Evolutionary conservation across 2,329 filamentous ascomycete genomes (phyloP).

Genomic region (Scytalidium sp.): DNA sequence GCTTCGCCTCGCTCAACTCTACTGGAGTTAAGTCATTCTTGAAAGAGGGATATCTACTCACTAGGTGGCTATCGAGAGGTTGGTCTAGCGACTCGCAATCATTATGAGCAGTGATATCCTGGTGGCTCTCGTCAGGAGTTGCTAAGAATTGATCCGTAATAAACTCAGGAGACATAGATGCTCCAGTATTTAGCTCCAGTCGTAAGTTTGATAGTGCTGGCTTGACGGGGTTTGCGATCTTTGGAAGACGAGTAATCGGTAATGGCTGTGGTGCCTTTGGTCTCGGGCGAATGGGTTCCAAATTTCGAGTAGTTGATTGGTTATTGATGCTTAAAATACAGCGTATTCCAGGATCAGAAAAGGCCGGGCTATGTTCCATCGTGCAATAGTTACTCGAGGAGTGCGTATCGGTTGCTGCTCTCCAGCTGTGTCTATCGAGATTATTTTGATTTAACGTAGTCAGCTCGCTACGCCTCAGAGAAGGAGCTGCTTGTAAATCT

Average conservation of each 20-base stretch:
- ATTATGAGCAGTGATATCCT: too few relatives aligned
- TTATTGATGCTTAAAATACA: neutral
- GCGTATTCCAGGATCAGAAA: neutral
- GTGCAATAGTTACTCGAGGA: neutral
- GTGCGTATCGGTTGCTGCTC: neutral
- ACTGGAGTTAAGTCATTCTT: too few relatives aligned
- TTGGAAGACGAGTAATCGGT: neutral
- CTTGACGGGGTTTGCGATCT: neutral
- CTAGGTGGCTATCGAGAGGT: too few relatives aligned
- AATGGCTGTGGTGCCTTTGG: neutral
- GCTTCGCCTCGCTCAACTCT: too few relatives aligned
- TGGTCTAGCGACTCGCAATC: neutral
- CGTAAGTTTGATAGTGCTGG: neutral
- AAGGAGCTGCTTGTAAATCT: too few relatives aligned
- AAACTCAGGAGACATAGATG: too few relatives aligned
- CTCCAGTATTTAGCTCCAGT: too few relatives aligned
- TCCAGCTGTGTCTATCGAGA: neutral
- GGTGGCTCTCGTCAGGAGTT: too few relatives aligned
- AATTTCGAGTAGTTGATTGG: neutral
- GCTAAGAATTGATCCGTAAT: too few relatives aligned
- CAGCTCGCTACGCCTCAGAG: too few relatives aligned
- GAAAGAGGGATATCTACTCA: too few relatives aligned
- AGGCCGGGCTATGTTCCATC: neutral
- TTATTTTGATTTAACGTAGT: neutral
- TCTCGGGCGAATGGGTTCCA: neutral